Base-by-base conservation (phyloP, 768 basidiomycete genomes). In the Boletus speciosus region DNA sequence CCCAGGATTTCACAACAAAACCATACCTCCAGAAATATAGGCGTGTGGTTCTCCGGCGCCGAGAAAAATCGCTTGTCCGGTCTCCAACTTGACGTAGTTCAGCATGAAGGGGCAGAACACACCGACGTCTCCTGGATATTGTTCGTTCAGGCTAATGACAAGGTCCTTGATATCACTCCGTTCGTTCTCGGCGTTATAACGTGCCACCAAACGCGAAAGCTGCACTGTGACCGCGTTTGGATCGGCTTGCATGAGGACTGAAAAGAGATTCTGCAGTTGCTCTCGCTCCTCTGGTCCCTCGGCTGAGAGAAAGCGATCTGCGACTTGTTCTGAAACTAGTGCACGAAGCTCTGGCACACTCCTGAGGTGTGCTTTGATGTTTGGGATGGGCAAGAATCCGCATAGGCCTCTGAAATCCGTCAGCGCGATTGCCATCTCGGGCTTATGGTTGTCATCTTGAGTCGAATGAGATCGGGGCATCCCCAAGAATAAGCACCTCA, bases 21-120 rank as follows among this genome's bases (percentile, higher is more conserved):
- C 57, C 83, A 58, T 62, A 93, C 95, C 94, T 69, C 97, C 97
- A 37, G 82, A 85, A 48, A 98, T 79, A 69, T 98, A 99, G 0
- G 97, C 97, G 61, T 99, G 97, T 1, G 97, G 97, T 72, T 97
- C 94, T 46, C 95, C 91, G 4, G 97, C 97, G 19, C 92, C 89
- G 14, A 99, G 79, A 73, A 95, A 98, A 49, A 97, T 95, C 0
- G 94, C 94, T 65, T 98, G 83, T 4, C 95, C 95, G 1, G 86
- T 81, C 47, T 82, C 68, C 61, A 98, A 74, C 52, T 79, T 76
- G 38, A 98, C 81, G 53, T 93, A 82, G 73, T 98, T 99, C 51
- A 99, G 78, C 62, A 98, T 58, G 70, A 90, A 96, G 6, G 86
- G 79, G 66, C 96, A 98, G 65, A 98, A 90, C 34, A 90, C 76